Percentiles rank a stretch among this genome's conserved stretches.
phyloP scores from a whole-genome alignment of 1,284 basidiomycete species.

The Cerrena zonata region DNA sequence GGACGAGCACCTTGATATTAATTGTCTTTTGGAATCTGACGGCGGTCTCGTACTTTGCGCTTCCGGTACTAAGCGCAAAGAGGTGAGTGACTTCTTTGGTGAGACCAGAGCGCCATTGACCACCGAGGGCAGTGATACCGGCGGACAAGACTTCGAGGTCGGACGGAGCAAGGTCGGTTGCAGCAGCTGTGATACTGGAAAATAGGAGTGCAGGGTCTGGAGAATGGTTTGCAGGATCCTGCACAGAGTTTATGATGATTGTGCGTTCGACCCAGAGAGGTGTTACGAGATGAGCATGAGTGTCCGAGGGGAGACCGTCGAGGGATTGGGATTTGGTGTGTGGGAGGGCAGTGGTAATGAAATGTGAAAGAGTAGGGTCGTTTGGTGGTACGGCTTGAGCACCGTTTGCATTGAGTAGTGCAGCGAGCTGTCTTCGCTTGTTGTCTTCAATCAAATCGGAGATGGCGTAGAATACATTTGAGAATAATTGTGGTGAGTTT shows the following conservation, averaged over 20 bases:
- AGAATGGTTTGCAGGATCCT: constrained; percentile 61
- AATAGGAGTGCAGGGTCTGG: constrained; percentile 74
- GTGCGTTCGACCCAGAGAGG: constrained; percentile 64
- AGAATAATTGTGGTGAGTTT: too few species aligned
- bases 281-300: constrained; percentile 18
- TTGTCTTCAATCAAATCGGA: constrained; percentile 17
- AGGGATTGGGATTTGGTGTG: constrained; percentile 21
- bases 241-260: constrained; percentile 49
- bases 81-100: constrained; percentile 84
- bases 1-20: constrained; percentile 58
- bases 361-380: constrained; percentile 23
- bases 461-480: constrained; percentile 21
- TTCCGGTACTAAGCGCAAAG: constrained; percentile 51
- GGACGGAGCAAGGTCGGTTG: constrained; percentile 54
- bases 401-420: constrained; percentile 20
- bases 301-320: constrained; percentile 14
- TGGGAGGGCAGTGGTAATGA: constrained; percentile 19
- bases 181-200: constrained; percentile 72
- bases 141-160: constrained; percentile 73
- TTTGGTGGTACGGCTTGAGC: constrained; percentile 15
- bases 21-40: constrained; percentile 52
- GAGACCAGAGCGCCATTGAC: constrained; percentile 70
- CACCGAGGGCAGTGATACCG: constrained; percentile 72
- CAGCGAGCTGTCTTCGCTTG: constrained; percentile 16
- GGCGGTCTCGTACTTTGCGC: constrained; percentile 59